Conservation (phyloP, 371 early-diverging fungal genomes). For the Mucor lusitanicus region DNA sequence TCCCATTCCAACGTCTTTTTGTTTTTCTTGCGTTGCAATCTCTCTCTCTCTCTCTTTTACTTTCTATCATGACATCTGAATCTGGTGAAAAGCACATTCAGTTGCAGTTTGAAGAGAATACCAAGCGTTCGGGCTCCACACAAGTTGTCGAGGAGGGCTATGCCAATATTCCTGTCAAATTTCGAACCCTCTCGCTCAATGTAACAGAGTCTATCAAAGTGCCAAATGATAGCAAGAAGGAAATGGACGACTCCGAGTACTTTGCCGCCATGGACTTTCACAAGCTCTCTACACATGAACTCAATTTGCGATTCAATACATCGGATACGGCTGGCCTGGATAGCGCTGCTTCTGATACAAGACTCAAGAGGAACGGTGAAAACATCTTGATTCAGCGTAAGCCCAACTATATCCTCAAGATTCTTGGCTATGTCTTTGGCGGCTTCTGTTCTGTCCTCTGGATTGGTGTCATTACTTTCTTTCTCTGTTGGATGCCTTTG, state of each 20-base stretch:
- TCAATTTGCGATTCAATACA: background rate
- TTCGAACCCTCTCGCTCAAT: background rate
- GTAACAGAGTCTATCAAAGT: conserved; percentile 1
- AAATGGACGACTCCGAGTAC: conserved; percentile 1
- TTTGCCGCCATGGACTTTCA: conserved; percentile 3
- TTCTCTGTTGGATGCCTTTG: conserved; percentile 34
- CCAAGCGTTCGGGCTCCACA: background rate
- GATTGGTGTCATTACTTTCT: conserved; percentile 37
- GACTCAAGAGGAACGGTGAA: conserved; percentile 33
- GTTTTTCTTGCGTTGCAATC: background rate
- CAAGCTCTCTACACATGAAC: background rate
- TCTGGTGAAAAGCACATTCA: background rate
- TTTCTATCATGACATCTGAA: background rate
- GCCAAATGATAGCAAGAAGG: background rate
- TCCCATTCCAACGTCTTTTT: no score
- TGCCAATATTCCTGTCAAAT: background rate
- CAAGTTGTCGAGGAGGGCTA: background rate
- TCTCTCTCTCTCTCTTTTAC: background rate
- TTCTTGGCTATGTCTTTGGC: conserved; percentile 37
- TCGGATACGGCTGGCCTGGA: background rate
- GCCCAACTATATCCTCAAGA: conserved; percentile 42
- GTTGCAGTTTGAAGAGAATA: background rate
- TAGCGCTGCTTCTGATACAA: background rate
- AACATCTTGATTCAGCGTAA: conserved; percentile 45
- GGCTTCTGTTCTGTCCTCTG: conserved; percentile 38